A percentile compares a stretch with the other conserved stretches of the same genome.
phyloP scores from a whole-genome alignment of 1,284 basidiomycete species.

The Agroathelia rolfsii region DNA sequence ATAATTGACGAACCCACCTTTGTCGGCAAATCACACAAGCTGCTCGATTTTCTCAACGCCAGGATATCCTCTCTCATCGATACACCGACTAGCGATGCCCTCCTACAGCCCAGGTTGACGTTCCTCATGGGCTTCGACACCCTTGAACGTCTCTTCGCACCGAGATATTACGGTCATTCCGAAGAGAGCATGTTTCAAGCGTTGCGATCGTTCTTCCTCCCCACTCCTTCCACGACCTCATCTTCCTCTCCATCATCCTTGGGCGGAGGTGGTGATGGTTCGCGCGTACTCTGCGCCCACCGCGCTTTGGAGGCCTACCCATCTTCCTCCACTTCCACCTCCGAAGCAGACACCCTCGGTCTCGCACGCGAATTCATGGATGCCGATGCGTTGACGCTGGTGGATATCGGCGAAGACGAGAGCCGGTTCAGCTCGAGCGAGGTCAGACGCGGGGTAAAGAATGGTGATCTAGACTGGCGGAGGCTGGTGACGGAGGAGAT shows the following conservation, averaged over 20 bases:
- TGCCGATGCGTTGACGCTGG: constrained; percentile 40
- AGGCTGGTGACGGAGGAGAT: constrained; percentile 33
- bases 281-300: constrained; percentile 64
- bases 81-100: constrained; percentile 9
- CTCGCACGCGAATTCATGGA: constrained; percentile 41
- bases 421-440: constrained; percentile 64
- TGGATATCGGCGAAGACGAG: constrained; percentile 50
- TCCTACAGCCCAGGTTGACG: constrained; percentile 32
- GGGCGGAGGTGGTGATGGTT: constrained; percentile 50
- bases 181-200: constrained; percentile 41
- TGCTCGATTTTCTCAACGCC: constrained; percentile 41
- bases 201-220: constrained; percentile 54
- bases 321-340: too few relatives aligned
- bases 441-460: constrained; percentile 44
- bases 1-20: constrained; percentile 86
- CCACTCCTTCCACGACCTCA: too few relatives aligned
- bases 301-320: constrained; percentile 26
- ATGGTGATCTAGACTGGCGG: constrained; percentile 25
- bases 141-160: constrained; percentile 73
- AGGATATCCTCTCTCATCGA: constrained; percentile 21
- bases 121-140: constrained; percentile 87
- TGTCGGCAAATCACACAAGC: constrained; percentile 67
- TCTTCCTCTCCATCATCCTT: too few relatives aligned
- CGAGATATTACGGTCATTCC: constrained; percentile 69
- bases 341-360: constrained; percentile 23